A percentile compares a stretch with the other conserved stretches of the same genome.
Evolutionary conservation across 2,329 filamentous ascomycete species (phyloP).

Genomic region (Alternaria incomplexa): DNA sequence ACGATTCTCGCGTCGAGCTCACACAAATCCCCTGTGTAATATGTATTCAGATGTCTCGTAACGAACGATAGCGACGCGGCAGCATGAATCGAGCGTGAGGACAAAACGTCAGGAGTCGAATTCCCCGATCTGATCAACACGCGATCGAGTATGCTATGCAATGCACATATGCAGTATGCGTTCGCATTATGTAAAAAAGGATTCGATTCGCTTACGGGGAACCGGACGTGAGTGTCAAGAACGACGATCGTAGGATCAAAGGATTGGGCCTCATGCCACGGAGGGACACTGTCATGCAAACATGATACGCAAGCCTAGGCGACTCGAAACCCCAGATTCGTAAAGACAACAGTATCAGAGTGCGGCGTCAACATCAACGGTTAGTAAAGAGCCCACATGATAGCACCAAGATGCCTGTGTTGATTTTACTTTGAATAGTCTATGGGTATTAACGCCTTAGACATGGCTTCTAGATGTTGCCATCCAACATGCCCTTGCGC

Average conservation of each 20-base stretch:
- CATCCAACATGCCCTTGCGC: background rate
- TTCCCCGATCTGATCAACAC: background rate
- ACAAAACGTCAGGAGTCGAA: background rate
- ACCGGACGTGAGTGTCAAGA: background rate
- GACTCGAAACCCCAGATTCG: background rate
- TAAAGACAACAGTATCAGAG: background rate
- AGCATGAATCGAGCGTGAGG: background rate
- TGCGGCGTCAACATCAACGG: background rate
- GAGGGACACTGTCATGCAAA: background rate
- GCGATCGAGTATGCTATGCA: background rate
- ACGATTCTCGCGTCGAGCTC: background rate
- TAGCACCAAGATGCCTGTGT: conserved; percentile 8
- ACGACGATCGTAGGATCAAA: background rate
- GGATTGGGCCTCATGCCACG: background rate
- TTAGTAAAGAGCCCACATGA: background rate
- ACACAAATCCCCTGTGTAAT: background rate
- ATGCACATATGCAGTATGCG: background rate
- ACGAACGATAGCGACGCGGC: background rate
- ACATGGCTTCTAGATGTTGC: background rate
- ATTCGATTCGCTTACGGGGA: background rate
- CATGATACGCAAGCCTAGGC: background rate
- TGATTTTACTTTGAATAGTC: conserved; percentile 7
- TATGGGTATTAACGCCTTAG: background rate
- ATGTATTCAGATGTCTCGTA: background rate
- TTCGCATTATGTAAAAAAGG: background rate